Conservation (phyloP, 495 filamentous ascomycete species). For the Beverwykella pulmonaria region DNA sequence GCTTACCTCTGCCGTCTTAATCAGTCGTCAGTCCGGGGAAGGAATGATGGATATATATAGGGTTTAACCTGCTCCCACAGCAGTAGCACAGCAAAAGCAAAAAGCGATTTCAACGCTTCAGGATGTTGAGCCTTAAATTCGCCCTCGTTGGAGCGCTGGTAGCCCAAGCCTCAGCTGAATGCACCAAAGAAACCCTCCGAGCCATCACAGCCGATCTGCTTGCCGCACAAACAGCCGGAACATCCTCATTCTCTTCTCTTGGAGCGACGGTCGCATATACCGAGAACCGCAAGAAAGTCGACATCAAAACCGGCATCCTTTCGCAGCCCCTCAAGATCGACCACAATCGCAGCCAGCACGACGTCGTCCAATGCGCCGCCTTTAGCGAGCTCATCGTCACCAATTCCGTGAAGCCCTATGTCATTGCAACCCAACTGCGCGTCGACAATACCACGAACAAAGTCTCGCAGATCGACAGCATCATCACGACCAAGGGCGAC, state of each 20-base stretch:
- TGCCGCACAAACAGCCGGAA: constrained; percentile 51
- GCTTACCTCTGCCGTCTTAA: not conserved
- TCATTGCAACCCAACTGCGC: constrained; percentile 54
- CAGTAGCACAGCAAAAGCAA: not conserved
- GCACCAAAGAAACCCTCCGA: constrained; percentile 49
- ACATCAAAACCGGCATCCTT: constrained; percentile 48
- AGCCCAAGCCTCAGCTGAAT: constrained; percentile 37
- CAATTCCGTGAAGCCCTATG: constrained; percentile 50
- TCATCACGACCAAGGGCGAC: constrained; percentile 31
- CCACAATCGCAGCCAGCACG: constrained; percentile 53
- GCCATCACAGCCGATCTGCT: constrained; percentile 49
- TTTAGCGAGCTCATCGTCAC: constrained; percentile 57
- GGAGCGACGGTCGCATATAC: constrained; percentile 43
- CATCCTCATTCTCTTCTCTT: constrained; percentile 2
- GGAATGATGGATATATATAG: not conserved
- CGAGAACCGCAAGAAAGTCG: constrained; percentile 50
- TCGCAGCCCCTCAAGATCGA: constrained; percentile 50
- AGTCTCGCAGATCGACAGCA: constrained; percentile 19
- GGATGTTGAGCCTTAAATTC: constrained; percentile 6
- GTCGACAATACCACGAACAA: constrained; percentile 42
- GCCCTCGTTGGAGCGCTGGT: constrained; percentile 1
- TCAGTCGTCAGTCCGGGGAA: not conserved
- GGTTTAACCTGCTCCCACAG: not conserved
- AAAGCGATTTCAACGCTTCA: not conserved
- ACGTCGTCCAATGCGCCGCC: constrained; percentile 55